Percentiles rank a stretch among this genome's conserved stretches.
phyloP scores from a whole-genome alignment of 2,329 filamentous ascomycete genomes.

The Didymosphaeria variabile region DNA sequence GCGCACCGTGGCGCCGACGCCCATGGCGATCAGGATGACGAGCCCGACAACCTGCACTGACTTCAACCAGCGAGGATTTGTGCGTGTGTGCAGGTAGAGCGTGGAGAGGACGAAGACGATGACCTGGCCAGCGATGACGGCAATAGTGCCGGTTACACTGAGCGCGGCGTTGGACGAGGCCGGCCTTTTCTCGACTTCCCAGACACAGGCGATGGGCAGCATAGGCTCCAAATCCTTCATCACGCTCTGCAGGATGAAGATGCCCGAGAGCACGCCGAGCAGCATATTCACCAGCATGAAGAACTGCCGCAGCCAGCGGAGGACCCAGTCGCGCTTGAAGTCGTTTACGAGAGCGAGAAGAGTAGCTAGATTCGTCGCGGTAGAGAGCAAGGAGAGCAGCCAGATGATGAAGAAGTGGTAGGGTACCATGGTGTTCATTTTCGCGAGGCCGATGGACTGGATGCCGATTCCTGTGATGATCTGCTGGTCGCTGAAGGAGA shows the following conservation, averaged over 20 bases:
- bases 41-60: constrained; percentile 63
- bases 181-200: constrained; percentile 55
- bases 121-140: constrained; percentile 67
- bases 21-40: constrained; percentile 61
- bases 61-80: constrained; percentile 63
- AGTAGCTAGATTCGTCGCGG: constrained; percentile 71
- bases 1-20: constrained; percentile 66
- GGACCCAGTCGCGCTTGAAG: constrained; percentile 72
- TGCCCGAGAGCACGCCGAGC: constrained; percentile 64
- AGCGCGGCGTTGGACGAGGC: constrained; percentile 54
- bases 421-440: constrained; percentile 66
- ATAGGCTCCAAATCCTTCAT: constrained; percentile 61
- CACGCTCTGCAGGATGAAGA: constrained; percentile 66
- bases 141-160: constrained; percentile 68
- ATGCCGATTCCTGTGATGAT: constrained; percentile 75
- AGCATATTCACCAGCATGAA: constrained; percentile 73
- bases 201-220: constrained; percentile 70
- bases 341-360: constrained; percentile 72
- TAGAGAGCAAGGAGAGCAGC: constrained; percentile 72
- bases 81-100: constrained; percentile 70
- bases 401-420: constrained; percentile 78
- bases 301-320: constrained; percentile 71
- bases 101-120: constrained; percentile 68
- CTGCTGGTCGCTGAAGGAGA: constrained; percentile 73
- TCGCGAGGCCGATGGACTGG: constrained; percentile 69